Percentiles rank a stretch among this genome's conserved stretches.
These are phyloP conservation scores for Hanseniaspora valbyensis DNA, from an alignment of 805 yeast species.

Conservation along the genomic window DNA sequence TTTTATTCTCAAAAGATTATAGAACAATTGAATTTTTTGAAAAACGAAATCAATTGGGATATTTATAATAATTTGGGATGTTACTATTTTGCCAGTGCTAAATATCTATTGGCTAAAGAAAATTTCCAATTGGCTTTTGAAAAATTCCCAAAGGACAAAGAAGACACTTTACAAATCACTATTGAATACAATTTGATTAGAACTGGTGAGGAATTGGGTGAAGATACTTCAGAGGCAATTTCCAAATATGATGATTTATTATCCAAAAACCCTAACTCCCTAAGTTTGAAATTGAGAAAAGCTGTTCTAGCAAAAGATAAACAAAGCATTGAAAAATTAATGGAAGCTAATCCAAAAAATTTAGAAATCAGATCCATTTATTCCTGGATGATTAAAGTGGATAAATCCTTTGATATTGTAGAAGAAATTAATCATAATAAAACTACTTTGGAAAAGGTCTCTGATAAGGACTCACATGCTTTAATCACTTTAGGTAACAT, in stretches of 20 bases:
- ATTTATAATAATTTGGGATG: constrained; percentile 79
- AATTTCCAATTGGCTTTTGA: constrained; percentile 41
- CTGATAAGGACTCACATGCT: constrained; percentile 84
- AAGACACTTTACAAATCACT: constrained; percentile 32
- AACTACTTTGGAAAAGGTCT: constrained; percentile 67
- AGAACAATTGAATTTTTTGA: constrained; percentile 34
- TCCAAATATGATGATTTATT: constrained; percentile 45
- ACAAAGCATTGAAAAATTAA: constrained; percentile 43
- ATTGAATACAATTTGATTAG: constrained; percentile 68
- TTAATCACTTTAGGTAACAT: constrained; percentile 81
- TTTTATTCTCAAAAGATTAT: constrained; percentile 51
- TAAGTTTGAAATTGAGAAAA: constrained; percentile 63
- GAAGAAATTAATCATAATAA: constrained; percentile 72
- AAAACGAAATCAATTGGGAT: constrained; percentile 38
- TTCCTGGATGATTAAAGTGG: constrained; percentile 71
- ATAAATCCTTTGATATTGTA: constrained; percentile 37
- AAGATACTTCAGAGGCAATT: constrained; percentile 24
- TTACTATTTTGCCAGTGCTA: constrained; percentile 56
- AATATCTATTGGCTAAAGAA: constrained; percentile 45
- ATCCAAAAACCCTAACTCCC: constrained; percentile 52
- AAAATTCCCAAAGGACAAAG: constrained; percentile 26
- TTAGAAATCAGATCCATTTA: constrained; percentile 81
- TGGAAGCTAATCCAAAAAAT: constrained; percentile 46
- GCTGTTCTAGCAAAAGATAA: constrained; percentile 50
- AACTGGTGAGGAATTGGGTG: constrained; percentile 39